phyloP scores from a whole-genome alignment of 108 stramenopile genomes.

The Fistulifera pelliculosa region DNA sequence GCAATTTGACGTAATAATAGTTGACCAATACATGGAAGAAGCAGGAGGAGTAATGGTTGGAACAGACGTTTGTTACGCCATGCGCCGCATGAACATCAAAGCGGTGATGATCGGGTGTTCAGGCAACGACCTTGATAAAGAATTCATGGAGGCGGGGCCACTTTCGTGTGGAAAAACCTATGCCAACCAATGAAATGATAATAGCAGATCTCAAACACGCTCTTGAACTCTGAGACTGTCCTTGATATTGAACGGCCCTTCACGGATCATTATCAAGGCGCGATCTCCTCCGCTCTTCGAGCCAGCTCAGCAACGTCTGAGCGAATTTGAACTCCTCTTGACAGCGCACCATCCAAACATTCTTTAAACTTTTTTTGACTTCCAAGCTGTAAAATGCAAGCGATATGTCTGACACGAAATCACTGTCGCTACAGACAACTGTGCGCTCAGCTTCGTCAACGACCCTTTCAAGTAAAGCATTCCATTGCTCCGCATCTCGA shows the following conservation, averaged over 20 bases:
- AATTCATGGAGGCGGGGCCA: slow-evolving; percentile 52
- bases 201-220: slow-evolving; percentile 26
- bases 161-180: slow-evolving; percentile 59
- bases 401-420: no score
- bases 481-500: no score
- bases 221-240: not conserved
- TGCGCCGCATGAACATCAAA: slow-evolving; percentile 48
- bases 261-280: not conserved
- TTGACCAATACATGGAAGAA: slow-evolving; percentile 56
- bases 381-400: not conserved
- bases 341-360: not conserved
- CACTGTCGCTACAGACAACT: no score
- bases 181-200: slow-evolving; percentile 44
- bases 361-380: not conserved
- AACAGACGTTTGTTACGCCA: slow-evolving; percentile 55
- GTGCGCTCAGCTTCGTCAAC: no score
- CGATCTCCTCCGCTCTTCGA: slow-evolving; percentile 2
- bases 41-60: slow-evolving; percentile 68
- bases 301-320: not conserved
- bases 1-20: slow-evolving; percentile 51
- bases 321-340: not conserved
- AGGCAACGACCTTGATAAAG: slow-evolving; percentile 52
- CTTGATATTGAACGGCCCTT: no score
- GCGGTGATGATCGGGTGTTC: slow-evolving; percentile 59
- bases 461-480: no score